Conservation (phyloP, 148 eudicot species). For the Nepenthes mirabilis region DNA sequence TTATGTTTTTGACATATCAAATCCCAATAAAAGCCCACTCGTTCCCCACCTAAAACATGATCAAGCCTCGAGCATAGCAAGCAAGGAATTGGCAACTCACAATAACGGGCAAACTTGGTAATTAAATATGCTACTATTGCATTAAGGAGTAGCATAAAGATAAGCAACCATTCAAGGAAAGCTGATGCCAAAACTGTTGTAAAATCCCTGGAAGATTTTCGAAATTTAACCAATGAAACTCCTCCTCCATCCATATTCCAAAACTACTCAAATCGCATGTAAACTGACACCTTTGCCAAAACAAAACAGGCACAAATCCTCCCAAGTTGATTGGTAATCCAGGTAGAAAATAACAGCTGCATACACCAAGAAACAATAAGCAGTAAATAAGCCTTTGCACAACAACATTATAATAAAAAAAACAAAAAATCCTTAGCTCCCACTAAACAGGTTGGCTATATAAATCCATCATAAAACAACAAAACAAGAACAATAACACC, state of each 20-base stretch:
- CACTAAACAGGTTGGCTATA: no score
- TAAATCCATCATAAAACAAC: no score
- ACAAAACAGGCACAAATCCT: background rate
- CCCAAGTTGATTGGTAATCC: background rate
- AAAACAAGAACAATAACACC: no score
- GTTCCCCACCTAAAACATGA: conserved; percentile 51
- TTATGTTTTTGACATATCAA: conserved; percentile 69
- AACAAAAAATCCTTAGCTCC: no score
- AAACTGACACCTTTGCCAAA: background rate
- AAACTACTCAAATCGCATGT: conserved; percentile 12
- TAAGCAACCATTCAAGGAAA: conserved; percentile 72
- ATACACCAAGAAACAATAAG: background rate
- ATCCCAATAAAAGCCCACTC: conserved; percentile 53
- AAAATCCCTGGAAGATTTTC: conserved; percentile 15
- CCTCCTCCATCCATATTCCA: conserved; percentile 31
- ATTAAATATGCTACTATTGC: conserved; percentile 59
- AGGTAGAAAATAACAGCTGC: background rate
- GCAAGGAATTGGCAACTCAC: conserved; percentile 69
- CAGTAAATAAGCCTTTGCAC: background rate
- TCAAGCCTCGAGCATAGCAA: conserved; percentile 88
- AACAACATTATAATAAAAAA: no score
- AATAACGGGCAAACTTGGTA: conserved; percentile 64
- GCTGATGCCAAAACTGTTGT: conserved; percentile 45
- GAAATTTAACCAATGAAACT: conserved; percentile 18
- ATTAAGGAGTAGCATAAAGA: conserved; percentile 54